These are phyloP conservation scores for Phytophthora constricta DNA, from an alignment of 352 stramenopile genomes.

Conservation along the genomic window DNA sequence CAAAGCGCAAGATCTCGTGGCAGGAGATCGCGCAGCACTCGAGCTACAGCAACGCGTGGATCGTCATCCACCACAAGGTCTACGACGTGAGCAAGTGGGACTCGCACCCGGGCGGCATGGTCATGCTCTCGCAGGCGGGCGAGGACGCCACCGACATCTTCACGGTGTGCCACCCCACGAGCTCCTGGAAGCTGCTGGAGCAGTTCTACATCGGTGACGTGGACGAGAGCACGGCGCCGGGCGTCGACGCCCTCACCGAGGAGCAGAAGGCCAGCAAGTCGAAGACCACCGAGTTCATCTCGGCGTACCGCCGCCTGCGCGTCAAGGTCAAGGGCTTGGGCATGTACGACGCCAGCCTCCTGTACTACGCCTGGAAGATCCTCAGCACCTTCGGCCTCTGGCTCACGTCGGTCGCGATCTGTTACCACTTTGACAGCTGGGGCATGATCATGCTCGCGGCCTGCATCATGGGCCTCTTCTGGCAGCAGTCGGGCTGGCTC, in stretches of 20 bases:
- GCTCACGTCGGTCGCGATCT: conserved; percentile 85
- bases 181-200: conserved; percentile 94
- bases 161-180: conserved; percentile 96
- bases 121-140: conserved; percentile 98
- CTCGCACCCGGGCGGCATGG: conserved; percentile 86
- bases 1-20: conserved; percentile 74
- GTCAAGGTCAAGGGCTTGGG: conserved; percentile 95
- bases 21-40: conserved; percentile 82
- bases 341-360: conserved; percentile 92
- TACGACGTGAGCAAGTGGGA: conserved; percentile 92
- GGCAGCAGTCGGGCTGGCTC: conserved; percentile 98
- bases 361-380: conserved; percentile 97
- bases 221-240: conserved; percentile 70
- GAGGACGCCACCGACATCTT: conserved; percentile 99
- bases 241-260: conserved; percentile 41
- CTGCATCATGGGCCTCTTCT: conserved; percentile 96
- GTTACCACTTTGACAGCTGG: conserved; percentile 80
- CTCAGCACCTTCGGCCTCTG: conserved; percentile 93
- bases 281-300: conserved; percentile 94
- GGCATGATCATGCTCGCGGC: conserved; percentile 93
- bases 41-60: conserved; percentile 79
- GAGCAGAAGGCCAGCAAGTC: conserved; percentile 52
- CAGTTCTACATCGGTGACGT: conserved; percentile 98
- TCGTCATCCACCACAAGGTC: conserved; percentile 92
- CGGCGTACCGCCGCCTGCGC: conserved; percentile 95